These are phyloP conservation scores for Centella asiatica DNA, from an alignment of 129 eudicot genomes.

Conservation along the genomic window DNA sequence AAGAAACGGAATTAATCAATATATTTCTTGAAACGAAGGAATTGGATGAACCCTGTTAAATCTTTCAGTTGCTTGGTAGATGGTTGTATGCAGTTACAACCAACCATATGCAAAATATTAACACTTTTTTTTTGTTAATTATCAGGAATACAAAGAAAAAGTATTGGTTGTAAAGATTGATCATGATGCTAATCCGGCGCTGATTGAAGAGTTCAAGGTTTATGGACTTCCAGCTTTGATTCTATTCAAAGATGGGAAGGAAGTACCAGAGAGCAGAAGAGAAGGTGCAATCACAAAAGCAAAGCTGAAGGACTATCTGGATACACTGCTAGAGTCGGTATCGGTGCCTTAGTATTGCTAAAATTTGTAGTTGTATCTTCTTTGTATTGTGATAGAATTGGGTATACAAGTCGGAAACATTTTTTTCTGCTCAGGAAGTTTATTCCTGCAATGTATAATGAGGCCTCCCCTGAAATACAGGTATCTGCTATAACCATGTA, in stretches of 20 bases:
- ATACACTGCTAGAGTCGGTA: constrained; percentile 46
- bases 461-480: constrained; percentile 3
- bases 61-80: background rate
- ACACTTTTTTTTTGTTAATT: constrained; percentile 2
- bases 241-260: constrained; percentile 60
- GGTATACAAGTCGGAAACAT: background rate
- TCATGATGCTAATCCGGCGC: constrained; percentile 65
- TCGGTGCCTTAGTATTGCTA: constrained; percentile 20
- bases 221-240: constrained; percentile 76
- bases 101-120: background rate
- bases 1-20: too few species aligned
- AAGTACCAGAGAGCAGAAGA: constrained; percentile 61
- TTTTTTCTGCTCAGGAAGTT: background rate
- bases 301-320: constrained; percentile 59
- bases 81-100: background rate
- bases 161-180: constrained; percentile 64
- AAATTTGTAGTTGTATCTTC: background rate
- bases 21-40: too few species aligned
- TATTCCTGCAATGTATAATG: constrained; percentile 11
- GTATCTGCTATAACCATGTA: background rate
- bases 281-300: constrained; percentile 74
- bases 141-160: constrained; percentile 64
- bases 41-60: too few species aligned
- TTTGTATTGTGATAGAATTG: background rate
- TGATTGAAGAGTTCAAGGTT: constrained; percentile 69